phyloP scores from a whole-genome alignment of 805 yeast species.

The Pichia deserticola region DNA sequence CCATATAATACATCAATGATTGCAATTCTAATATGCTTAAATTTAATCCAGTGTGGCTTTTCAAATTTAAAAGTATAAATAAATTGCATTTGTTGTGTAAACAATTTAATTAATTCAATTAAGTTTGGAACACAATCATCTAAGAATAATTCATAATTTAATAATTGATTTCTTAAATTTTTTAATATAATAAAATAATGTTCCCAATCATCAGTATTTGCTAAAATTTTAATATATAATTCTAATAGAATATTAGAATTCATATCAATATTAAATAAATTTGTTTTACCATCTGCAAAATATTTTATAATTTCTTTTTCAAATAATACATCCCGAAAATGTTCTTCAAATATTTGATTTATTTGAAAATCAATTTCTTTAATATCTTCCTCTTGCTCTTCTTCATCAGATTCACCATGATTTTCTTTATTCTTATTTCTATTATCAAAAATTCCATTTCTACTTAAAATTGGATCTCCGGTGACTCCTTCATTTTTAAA shows the following conservation, averaged over 20 bases:
- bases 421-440: no score
- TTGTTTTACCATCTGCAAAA: constrained; percentile 19
- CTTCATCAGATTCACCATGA: no score
- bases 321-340: constrained; percentile 22
- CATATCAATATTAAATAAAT: constrained; percentile 39
- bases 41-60: constrained; percentile 35
- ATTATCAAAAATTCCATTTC: not conserved
- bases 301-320: constrained; percentile 15
- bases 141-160: constrained; percentile 46
- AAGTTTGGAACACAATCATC: constrained; percentile 34
- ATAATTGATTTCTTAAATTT: constrained; percentile 63
- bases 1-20: constrained; percentile 56
- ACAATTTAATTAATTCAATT: constrained; percentile 31
- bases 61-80: constrained; percentile 37
- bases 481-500: not conserved
- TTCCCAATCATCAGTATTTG: constrained; percentile 60
- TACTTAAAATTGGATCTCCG: not conserved
- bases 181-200: constrained; percentile 57
- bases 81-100: constrained; percentile 54
- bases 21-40: constrained; percentile 60
- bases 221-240: constrained; percentile 43
- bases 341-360: constrained; percentile 22
- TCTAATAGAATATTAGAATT: constrained; percentile 42
- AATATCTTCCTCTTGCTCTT: not conserved
- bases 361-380: not conserved